phyloP scores from a whole-genome alignment of 768 basidiomycete genomes.

The Sporobolomyces phaffii region DNA sequence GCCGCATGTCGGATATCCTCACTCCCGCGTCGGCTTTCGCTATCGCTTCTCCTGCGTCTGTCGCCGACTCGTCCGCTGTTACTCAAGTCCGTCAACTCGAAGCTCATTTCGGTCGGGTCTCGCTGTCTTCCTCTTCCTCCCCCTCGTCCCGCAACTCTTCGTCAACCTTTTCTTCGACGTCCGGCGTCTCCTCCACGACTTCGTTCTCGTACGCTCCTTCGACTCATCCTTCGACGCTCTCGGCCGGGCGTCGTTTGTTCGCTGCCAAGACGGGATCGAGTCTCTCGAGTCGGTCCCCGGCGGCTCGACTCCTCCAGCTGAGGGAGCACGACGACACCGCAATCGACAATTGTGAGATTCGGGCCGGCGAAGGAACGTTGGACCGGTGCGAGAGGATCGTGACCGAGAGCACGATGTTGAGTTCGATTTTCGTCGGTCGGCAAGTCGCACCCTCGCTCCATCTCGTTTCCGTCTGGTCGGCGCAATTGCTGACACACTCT shows the following conservation, averaged over 20 bases:
- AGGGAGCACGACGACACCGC: neutral
- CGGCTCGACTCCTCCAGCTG: too few relatives aligned
- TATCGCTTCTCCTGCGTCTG: neutral
- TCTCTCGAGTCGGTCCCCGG: neutral
- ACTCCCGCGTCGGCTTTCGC: neutral
- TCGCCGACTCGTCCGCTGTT: neutral
- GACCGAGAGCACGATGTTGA: constrained; percentile 14
- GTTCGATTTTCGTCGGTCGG: constrained; percentile 18
- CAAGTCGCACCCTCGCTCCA: neutral
- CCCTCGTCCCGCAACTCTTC: too few relatives aligned
- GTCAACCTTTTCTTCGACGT: too few relatives aligned
- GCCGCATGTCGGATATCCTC: constrained; percentile 10
- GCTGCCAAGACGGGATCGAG: neutral
- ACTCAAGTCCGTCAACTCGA: constrained; percentile 14
- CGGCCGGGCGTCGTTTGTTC: neutral
- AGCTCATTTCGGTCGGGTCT: neutral
- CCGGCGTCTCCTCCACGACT: too few relatives aligned
- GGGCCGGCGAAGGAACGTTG: neutral
- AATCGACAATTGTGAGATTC: neutral
- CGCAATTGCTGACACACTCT: too few relatives aligned
- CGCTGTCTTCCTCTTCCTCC: too few relatives aligned
- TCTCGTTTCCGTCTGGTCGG: neutral
- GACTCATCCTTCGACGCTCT: too few relatives aligned
- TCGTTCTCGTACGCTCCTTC: too few relatives aligned
- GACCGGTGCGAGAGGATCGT: constrained; percentile 7